These are phyloP conservation scores for Candida pini DNA, from an alignment of 805 yeast species.

Conservation along the genomic window DNA sequence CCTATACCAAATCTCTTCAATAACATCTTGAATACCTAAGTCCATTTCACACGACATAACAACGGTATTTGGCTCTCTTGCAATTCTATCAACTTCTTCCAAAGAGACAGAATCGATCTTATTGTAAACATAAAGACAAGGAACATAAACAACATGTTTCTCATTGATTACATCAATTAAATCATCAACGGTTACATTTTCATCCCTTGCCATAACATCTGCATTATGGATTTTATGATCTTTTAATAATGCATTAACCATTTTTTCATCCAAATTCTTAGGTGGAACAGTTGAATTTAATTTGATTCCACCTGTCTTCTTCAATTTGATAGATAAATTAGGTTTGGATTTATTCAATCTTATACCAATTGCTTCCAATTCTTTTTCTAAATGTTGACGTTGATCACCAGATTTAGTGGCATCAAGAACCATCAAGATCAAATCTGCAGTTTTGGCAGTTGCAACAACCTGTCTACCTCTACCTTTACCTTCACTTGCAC, in stretches of 20 bases:
- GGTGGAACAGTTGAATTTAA: constrained; percentile 79
- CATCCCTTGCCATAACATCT: constrained; percentile 86
- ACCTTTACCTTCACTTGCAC: constrained; percentile 96
- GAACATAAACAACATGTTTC: constrained; percentile 79
- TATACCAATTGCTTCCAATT: constrained; percentile 90
- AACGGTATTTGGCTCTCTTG: constrained; percentile 86
- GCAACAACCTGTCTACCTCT: constrained; percentile 96
- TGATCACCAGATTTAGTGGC: constrained; percentile 94
- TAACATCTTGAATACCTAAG: constrained; percentile 79
- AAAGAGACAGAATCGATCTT: constrained; percentile 92
- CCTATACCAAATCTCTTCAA: constrained; percentile 91
- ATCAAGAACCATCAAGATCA: constrained; percentile 88
- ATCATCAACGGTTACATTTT: constrained; percentile 85
- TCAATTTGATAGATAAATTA: constrained; percentile 68
- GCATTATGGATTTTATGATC: constrained; percentile 92
- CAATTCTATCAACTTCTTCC: constrained; percentile 89
- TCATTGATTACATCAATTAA: constrained; percentile 89
- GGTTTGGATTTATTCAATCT: constrained; percentile 80
- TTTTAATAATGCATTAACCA: constrained; percentile 68
- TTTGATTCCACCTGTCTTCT: constrained; percentile 89
- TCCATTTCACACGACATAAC: constrained; percentile 91
- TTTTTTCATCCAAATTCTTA: constrained; percentile 71
- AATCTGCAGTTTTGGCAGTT: constrained; percentile 91
- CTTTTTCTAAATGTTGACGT: constrained; percentile 78
- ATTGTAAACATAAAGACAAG: constrained; percentile 90